Evolutionary conservation across 148 eudicot genomes (phyloP).

Genomic region (Fallopia convolvulus): DNA sequence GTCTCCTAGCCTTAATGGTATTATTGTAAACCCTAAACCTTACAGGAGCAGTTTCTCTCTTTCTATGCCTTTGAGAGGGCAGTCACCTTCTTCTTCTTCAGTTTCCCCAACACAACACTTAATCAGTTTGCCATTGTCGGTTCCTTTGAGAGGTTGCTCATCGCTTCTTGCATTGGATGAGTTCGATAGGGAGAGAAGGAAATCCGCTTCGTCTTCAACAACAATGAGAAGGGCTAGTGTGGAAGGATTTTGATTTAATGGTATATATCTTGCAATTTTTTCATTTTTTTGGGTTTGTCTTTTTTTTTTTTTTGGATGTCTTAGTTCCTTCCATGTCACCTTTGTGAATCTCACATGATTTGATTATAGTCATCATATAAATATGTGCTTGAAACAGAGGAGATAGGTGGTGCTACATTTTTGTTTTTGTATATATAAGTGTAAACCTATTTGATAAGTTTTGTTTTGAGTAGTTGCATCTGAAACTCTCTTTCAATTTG

Average conservation of each 20-base stretch:
- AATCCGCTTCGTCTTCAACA: constrained; percentile 37
- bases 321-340: neutral
- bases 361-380: constrained; percentile 5
- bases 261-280: constrained; percentile 31
- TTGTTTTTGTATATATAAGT: neutral
- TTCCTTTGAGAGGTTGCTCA: constrained; percentile 47
- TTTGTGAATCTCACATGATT: constrained; percentile 21
- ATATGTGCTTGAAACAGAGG: constrained; percentile 7
- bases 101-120: constrained; percentile 31
- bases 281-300: constrained; percentile 9
- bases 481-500: neutral
- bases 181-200: constrained; percentile 43
- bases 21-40: constrained; percentile 28
- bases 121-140: constrained; percentile 29
- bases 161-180: constrained; percentile 41
- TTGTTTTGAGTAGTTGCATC: neutral
- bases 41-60: constrained; percentile 43
- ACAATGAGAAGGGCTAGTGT: constrained; percentile 47
- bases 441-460: neutral
- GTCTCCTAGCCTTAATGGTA: constrained; percentile 70
- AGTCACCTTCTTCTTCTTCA: constrained; percentile 15
- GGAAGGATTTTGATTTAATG: constrained; percentile 63
- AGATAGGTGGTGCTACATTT: neutral
- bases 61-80: constrained; percentile 35
- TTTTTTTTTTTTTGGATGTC: neutral